phyloP scores from a whole-genome alignment of 2,329 filamentous ascomycete genomes.

The Elsinoe necatrix region DNA sequence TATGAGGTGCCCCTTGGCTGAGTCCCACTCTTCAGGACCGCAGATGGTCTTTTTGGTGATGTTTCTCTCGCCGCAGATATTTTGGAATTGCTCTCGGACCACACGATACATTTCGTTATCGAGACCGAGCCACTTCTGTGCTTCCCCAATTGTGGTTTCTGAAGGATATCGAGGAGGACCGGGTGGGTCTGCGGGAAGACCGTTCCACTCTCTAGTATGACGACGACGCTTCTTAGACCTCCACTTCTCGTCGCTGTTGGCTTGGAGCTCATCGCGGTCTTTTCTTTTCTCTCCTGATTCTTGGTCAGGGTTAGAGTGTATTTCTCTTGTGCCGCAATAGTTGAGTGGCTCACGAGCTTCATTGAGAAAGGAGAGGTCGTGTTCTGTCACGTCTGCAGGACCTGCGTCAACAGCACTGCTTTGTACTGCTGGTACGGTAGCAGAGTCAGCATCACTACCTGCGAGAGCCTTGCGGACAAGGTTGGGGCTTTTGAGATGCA shows the following conservation, averaged over 20 bases:
- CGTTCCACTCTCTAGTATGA: conserved; percentile 59
- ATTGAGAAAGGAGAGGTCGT: background rate
- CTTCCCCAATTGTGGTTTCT: conserved; percentile 73
- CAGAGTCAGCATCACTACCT: conserved; percentile 7
- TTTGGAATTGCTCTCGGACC: conserved; percentile 58
- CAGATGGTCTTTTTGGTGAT: conserved; percentile 70
- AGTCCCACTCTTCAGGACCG: conserved; percentile 65
- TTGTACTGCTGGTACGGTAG: background rate
- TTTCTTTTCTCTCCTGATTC: conserved; percentile 41
- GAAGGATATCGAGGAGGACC: conserved; percentile 68
- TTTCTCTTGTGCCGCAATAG: background rate
- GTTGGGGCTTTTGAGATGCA: conserved; percentile 22
- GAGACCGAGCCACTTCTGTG: conserved; percentile 59
- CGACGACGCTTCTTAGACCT: conserved; percentile 57
- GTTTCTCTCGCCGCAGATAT: conserved; percentile 58
- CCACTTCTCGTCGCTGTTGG: conserved; percentile 52
- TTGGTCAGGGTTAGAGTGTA: conserved; percentile 16
- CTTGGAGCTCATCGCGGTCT: conserved; percentile 24
- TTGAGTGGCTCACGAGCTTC: background rate
- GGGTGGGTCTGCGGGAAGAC: conserved; percentile 57
- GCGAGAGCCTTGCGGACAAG: conserved; percentile 6
- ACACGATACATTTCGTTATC: conserved; percentile 55
- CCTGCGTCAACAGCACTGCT: background rate
- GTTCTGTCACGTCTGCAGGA: background rate
- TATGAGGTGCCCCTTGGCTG: conserved; percentile 59